Conservation (phyloP, 306 rosid genomes). For the Crotalaria pallida region DNA sequence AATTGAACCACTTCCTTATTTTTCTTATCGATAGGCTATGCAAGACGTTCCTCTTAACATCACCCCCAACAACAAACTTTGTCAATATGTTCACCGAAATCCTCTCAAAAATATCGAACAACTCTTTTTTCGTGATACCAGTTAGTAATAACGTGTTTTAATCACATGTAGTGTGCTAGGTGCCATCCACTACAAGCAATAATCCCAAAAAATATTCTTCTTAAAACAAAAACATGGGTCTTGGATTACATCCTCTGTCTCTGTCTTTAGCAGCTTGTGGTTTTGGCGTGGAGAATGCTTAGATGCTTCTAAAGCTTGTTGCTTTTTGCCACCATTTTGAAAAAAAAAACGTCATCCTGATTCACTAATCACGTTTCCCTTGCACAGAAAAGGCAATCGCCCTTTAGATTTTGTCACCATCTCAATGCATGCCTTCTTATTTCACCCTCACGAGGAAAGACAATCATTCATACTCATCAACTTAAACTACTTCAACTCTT, state of each 20-base stretch:
- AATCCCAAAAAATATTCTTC: slow-evolving; percentile 4
- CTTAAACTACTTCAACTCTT: too few relatives aligned
- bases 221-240: background rate
- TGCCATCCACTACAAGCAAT: slow-evolving; percentile 5
- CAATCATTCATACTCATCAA: background rate
- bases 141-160: background rate
- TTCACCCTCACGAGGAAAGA: background rate
- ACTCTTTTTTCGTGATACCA: background rate
- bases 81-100: background rate
- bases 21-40: too few relatives aligned
- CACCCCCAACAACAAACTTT: slow-evolving; percentile 19
- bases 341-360: slow-evolving; percentile 18
- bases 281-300: background rate
- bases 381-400: too few relatives aligned
- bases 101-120: background rate
- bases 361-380: slow-evolving; percentile 28
- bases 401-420: too few relatives aligned
- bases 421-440: slow-evolving; percentile 16
- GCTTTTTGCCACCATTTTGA: slow-evolving; percentile 6
- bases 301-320: background rate
- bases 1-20: too few relatives aligned
- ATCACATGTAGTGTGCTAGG: background rate
- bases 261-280: background rate
- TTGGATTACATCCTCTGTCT: background rate
- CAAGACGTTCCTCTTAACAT: background rate